Evolutionary conservation across 352 stramenopile genomes (phyloP), one percentile per base, ranked within the genome.

Genomic region (Pythium pyrilobum): DNA sequence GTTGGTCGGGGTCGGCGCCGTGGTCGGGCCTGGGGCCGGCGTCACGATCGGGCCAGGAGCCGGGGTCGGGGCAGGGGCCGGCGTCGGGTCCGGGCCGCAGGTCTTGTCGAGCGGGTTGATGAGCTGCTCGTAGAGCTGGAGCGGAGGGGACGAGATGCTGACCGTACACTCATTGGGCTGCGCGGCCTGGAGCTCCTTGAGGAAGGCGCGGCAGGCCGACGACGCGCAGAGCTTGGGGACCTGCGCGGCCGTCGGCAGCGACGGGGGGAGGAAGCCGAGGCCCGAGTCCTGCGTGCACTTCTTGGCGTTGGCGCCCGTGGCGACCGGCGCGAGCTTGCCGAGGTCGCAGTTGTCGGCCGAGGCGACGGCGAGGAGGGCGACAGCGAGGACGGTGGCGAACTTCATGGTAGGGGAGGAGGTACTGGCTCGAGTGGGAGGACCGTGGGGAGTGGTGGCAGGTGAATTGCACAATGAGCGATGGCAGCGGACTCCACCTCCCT

Each of bases 401-500:
- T 52, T 36, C 45, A 52, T 52, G 13, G 16, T 32, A n/a, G 12
- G 24, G 15, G 24, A 36, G 23, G 41, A 15, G 25, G 24, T 13
- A 45, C 39, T 3, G 39, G 39, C 15, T 8, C 23, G n/a, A n/a
- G 24, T 24, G 16, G 13, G 25, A 16, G 24, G n/a, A 21, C 25
- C 20, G 25, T 12, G 24, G 15, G 15, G 33, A 11, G 33, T 37
- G 31, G 33, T 43, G 10, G 46, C 43, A 24, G 46, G 46, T 34
- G 16, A 53, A 53, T 53, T 53, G 46, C 32, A 53, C 34, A 53
- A 53, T 53, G 46, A 44, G 2, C 20, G 34, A 39, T n/a, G 34
- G 12, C 34, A n/a, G n/a, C n/a, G n/a, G n/a, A n/a, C n/a, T n/a
- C n/a, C n/a, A n/a, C n/a, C n/a, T n/a, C n/a, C n/a, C n/a, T n/a